Evolutionary conservation across 495 filamentous ascomycete genomes (phyloP).

Genomic region (Pseudomonodictys pantanalensis): DNA sequence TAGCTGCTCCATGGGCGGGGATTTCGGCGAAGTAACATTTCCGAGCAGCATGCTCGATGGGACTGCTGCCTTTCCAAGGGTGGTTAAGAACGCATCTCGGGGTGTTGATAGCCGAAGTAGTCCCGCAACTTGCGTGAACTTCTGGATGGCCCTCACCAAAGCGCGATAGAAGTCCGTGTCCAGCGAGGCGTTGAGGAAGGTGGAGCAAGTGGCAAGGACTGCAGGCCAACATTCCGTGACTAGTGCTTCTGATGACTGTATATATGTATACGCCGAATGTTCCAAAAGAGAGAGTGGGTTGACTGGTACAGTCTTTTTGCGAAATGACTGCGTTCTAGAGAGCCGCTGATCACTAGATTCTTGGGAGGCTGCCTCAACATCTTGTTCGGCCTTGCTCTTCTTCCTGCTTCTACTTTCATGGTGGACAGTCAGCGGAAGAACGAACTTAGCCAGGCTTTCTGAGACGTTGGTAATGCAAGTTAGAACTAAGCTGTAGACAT

Average conservation of each 20-base stretch:
- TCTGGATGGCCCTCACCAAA: conserved; percentile 91
- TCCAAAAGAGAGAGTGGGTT: conserved; percentile 74
- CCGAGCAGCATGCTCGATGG: conserved; percentile 70
- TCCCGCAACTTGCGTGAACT: conserved; percentile 91
- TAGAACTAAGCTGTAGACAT: conserved; percentile 85
- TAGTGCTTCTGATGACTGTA: conserved; percentile 73
- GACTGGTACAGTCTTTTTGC: conserved; percentile 58
- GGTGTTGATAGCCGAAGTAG: conserved; percentile 79
- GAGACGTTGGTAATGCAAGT: conserved; percentile 84
- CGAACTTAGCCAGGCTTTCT: conserved; percentile 87
- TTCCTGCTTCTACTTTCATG: conserved; percentile 54
- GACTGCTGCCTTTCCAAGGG: conserved; percentile 86
- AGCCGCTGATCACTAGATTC: neutral
- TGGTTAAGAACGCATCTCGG: conserved; percentile 91
- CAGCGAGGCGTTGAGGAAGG: conserved; percentile 84
- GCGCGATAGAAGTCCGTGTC: conserved; percentile 94
- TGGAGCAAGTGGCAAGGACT: conserved; percentile 87
- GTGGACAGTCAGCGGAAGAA: conserved; percentile 82
- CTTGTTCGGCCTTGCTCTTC: conserved; percentile 28
- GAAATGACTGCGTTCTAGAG: conserved; percentile 41
- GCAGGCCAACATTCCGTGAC: conserved; percentile 95
- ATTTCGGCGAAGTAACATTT: conserved; percentile 48
- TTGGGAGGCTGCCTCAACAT: conserved; percentile 5
- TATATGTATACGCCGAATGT: conserved; percentile 65
- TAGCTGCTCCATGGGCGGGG: conserved; percentile 48